These are phyloP conservation scores for Symbiotaphrina buchneri DNA, from an alignment of 495 filamentous ascomycete genomes.

Conservation along the genomic window DNA sequence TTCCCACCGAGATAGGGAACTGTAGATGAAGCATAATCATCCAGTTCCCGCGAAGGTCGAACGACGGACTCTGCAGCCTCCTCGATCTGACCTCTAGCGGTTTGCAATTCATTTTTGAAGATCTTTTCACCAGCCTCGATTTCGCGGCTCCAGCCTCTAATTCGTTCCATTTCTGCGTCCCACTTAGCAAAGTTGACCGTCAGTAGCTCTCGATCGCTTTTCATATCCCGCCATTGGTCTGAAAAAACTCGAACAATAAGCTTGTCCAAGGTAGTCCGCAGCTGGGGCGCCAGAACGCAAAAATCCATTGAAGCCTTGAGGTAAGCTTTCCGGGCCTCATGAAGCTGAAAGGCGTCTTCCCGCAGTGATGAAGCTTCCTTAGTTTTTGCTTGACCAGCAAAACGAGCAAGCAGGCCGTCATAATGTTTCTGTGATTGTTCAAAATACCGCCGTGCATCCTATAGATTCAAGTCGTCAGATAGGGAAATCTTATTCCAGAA, in stretches of 20 bases:
- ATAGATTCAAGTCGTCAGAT: conserved; percentile 17
- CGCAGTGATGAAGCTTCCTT: conserved; percentile 79
- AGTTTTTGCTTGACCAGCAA: conserved; percentile 64
- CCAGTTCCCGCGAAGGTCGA: conserved; percentile 72
- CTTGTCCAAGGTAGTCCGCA: conserved; percentile 61
- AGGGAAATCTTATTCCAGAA: too few species aligned
- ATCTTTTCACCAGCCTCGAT: conserved; percentile 67
- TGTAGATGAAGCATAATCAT: conserved; percentile 75
- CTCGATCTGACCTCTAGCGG: conserved; percentile 64
- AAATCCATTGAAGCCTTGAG: conserved; percentile 86
- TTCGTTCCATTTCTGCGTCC: conserved; percentile 62
- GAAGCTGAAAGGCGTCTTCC: conserved; percentile 90
- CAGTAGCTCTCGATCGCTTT: conserved; percentile 33
- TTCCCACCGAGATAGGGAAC: conserved; percentile 63
- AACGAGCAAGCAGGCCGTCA: conserved; percentile 58
- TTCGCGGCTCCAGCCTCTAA: conserved; percentile 77
- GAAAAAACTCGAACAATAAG: conserved; percentile 65
- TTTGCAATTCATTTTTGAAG: conserved; percentile 57
- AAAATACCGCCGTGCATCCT: conserved; percentile 51
- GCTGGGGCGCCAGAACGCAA: conserved; percentile 61
- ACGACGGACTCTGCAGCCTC: conserved; percentile 44
- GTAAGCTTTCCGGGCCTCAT: conserved; percentile 81
- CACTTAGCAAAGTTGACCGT: conserved; percentile 33
- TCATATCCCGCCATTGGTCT: conserved; percentile 75
- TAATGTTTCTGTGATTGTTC: conserved; percentile 67